Conservation (phyloP, 805 yeast species). For the Saccharomycopsis lassenensis region DNA sequence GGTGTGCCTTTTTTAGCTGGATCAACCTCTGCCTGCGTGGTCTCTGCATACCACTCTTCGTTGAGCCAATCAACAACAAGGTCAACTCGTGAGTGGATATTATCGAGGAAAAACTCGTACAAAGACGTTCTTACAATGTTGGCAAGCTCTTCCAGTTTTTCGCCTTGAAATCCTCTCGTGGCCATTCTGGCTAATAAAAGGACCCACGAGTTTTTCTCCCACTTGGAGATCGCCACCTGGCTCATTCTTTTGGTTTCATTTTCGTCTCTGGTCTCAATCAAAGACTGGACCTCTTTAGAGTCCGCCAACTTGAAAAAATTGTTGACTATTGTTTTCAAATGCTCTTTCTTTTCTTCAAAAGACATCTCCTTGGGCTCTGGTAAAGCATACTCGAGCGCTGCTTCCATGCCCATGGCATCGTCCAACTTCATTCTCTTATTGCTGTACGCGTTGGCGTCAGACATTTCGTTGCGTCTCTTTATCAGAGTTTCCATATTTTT, state of each 20-base stretch:
- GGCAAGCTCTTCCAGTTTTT: slow-evolving; percentile 31
- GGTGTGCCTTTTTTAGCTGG: slow-evolving; percentile 29
- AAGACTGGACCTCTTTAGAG: slow-evolving; percentile 16
- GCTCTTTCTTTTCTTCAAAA: slow-evolving; percentile 44
- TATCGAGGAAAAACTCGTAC: slow-evolving; percentile 60
- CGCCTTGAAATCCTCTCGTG: slow-evolving; percentile 50
- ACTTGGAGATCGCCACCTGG: slow-evolving; percentile 32
- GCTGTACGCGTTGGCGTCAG: slow-evolving; percentile 21
- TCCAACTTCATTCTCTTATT: slow-evolving; percentile 12
- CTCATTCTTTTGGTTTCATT: slow-evolving; percentile 19
- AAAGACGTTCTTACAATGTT: slow-evolving; percentile 58
- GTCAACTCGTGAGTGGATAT: slow-evolving; percentile 62
- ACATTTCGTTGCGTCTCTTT: slow-evolving; percentile 20
- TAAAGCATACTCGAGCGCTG: slow-evolving; percentile 36
- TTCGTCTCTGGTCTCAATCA: slow-evolving; percentile 18
- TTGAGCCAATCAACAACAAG: slow-evolving; percentile 83
- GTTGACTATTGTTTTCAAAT: slow-evolving; percentile 44
- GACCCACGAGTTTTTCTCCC: slow-evolving; percentile 70
- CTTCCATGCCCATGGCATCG: slow-evolving; percentile 10
- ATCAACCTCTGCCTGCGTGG: slow-evolving; percentile 26
- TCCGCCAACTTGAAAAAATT: slow-evolving; percentile 44
- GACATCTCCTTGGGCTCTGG: slow-evolving; percentile 49
- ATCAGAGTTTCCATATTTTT: slow-evolving; percentile 18
- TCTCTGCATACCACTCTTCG: slow-evolving; percentile 83
- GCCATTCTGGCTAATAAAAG: slow-evolving; percentile 64